Conservation (phyloP, 345 rosid species). For the Cardamine chenopodiifolia region DNA sequence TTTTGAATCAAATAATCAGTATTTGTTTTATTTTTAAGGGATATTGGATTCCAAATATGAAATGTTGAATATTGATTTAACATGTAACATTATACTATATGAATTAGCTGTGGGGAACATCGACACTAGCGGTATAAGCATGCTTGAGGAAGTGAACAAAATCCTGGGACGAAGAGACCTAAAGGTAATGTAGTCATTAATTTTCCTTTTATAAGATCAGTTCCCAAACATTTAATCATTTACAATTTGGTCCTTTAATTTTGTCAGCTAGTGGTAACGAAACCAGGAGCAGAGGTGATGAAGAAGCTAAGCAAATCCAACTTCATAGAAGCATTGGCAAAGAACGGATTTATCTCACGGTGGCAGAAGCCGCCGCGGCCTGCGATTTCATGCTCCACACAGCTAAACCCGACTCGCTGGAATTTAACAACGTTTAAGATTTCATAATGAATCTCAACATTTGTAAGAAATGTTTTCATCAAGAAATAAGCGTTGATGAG, state of each 20-base stretch:
- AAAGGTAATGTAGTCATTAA: slow-evolving; percentile 51
- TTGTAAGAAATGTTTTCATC: slow-evolving; percentile 3
- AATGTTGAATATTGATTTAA: background rate
- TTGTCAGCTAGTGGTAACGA: slow-evolving; percentile 69
- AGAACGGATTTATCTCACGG: slow-evolving; percentile 72
- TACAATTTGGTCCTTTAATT: background rate
- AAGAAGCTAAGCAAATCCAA: slow-evolving; percentile 83
- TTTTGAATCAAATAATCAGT: background rate
- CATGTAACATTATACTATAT: background rate
- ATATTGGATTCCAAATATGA: background rate
- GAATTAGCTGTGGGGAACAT: slow-evolving; percentile 80
- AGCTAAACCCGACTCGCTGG: slow-evolving; percentile 27
- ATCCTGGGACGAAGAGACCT: slow-evolving; percentile 58
- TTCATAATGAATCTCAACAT: background rate
- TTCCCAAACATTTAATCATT: background rate
- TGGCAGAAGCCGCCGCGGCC: slow-evolving; percentile 77
- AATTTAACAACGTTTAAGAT: slow-evolving; percentile 31
- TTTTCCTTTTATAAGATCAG: background rate
- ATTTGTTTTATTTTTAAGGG: background rate
- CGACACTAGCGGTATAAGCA: slow-evolving; percentile 95
- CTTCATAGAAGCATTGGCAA: slow-evolving; percentile 65
- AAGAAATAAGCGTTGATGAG: background rate
- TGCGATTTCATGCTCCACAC: slow-evolving; percentile 70
- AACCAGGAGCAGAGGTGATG: slow-evolving; percentile 91
- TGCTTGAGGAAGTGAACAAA: slow-evolving; percentile 83